Evolutionary conservation across 2,329 filamentous ascomycete genomes (phyloP).

Genomic region (Monosporascus sp.): DNA sequence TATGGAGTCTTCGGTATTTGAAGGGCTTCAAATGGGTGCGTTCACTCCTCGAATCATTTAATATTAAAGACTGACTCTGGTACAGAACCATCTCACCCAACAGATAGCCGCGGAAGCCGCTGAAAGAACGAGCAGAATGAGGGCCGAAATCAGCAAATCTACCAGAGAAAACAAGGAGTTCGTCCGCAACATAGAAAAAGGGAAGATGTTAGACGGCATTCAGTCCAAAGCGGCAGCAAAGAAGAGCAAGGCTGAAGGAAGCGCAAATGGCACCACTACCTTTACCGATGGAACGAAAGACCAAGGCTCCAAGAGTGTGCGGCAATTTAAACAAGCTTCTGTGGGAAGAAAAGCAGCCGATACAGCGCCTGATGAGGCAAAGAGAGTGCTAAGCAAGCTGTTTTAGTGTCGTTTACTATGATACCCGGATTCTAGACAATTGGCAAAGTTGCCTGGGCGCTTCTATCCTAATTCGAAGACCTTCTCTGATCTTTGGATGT

Average conservation of each 20-base stretch:
- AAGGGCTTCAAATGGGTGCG: conserved; percentile 74
- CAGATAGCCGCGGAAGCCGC: conserved; percentile 79
- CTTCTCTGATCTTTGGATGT: background rate
- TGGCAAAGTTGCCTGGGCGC: no score
- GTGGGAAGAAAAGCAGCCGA: conserved; percentile 21
- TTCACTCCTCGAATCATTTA: conserved; percentile 30
- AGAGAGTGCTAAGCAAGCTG: conserved; percentile 24
- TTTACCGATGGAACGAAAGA: background rate
- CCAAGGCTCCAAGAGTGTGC: conserved; percentile 9
- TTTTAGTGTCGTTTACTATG: conserved; percentile 21
- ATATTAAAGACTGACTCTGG: conserved; percentile 3
- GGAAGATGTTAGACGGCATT: conserved; percentile 74
- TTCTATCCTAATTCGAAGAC: no score
- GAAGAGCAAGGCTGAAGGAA: conserved; percentile 24
- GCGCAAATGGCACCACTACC: conserved; percentile 1
- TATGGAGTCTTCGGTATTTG: conserved; percentile 80
- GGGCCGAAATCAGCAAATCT: conserved; percentile 70
- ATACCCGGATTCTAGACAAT: conserved; percentile 13
- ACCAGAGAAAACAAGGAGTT: conserved; percentile 78
- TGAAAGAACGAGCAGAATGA: conserved; percentile 67
- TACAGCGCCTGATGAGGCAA: conserved; percentile 22
- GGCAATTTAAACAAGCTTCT: conserved; percentile 24
- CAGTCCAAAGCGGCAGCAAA: conserved; percentile 52
- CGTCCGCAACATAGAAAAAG: conserved; percentile 70
- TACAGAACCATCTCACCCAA: conserved; percentile 54